These are phyloP conservation scores for Ensete ventricosum DNA, from an alignment of 176 grass and related monocot genomes.

Conservation along the genomic window DNA sequence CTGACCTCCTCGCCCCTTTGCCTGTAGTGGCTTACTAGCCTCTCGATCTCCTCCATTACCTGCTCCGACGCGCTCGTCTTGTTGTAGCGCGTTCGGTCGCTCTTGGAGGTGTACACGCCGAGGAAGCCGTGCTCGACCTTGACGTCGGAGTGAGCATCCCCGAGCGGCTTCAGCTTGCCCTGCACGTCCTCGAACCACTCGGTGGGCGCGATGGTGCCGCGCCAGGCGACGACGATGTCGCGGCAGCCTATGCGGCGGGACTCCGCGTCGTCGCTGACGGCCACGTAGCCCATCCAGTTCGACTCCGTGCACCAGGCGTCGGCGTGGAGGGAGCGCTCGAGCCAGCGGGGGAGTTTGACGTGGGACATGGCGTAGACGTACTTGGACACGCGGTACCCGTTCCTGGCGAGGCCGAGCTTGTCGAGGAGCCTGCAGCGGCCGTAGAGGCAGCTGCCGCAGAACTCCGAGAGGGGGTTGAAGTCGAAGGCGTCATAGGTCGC, in stretches of 20 bases:
- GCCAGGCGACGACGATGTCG: constrained; percentile 37
- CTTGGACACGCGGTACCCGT: constrained; percentile 16
- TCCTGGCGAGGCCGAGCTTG: constrained; percentile 19
- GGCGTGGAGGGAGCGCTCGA: constrained; percentile 18
- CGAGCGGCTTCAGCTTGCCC: not conserved
- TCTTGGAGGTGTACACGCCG: constrained; percentile 35
- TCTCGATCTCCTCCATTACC: constrained; percentile 29
- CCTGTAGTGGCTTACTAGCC: constrained; percentile 25
- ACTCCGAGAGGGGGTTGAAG: constrained; percentile 27
- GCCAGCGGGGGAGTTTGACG: constrained; percentile 5
- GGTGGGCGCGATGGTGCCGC: constrained; percentile 10
- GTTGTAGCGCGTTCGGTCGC: constrained; percentile 17
- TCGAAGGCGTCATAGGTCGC: constrained; percentile 36
- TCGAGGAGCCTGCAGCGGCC: constrained; percentile 22
- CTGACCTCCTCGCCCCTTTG: constrained; percentile 19
- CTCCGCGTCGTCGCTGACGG: constrained; percentile 16
- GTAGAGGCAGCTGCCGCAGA: constrained; percentile 38
- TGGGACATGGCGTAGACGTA: constrained; percentile 24
- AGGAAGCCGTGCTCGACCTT: constrained; percentile 43
- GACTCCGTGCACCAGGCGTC: constrained; percentile 22
- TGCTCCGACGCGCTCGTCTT: constrained; percentile 41
- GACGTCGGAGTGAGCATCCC: not conserved
- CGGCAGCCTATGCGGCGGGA: constrained; percentile 18
- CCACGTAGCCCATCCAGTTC: constrained; percentile 42
- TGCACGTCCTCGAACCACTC: constrained; percentile 29